Percentiles rank a stretch among this genome's conserved stretches.
These are phyloP conservation scores for Rhizophagus prolifer DNA, from an alignment of 192 early-diverging fungal genomes.

Conservation along the genomic window DNA sequence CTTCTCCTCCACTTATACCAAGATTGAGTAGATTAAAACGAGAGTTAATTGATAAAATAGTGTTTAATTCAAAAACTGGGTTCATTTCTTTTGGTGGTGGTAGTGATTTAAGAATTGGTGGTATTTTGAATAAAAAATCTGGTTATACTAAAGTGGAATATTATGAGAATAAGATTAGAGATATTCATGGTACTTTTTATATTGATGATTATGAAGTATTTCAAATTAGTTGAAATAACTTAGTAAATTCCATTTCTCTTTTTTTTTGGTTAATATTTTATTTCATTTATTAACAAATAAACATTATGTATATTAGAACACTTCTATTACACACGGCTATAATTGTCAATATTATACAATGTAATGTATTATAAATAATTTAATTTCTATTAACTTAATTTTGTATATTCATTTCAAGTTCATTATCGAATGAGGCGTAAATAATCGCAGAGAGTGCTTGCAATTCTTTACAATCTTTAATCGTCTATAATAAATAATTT, in stretches of 20 bases:
- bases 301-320: background rate
- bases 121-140: background rate
- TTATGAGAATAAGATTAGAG: constrained; percentile 9
- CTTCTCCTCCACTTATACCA: background rate
- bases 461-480: constrained; percentile 70
- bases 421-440: constrained; percentile 64
- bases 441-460: constrained; percentile 77
- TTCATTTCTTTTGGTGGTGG: background rate
- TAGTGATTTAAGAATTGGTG: constrained; percentile 13
- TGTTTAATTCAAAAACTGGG: background rate
- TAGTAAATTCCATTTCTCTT: background rate
- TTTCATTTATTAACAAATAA: background rate
- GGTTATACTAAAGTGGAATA: background rate
- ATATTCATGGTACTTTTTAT: background rate
- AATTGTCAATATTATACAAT: background rate
- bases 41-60: background rate
- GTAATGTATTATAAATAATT: background rate
- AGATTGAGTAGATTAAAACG: constrained; percentile 4
- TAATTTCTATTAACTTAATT: constrained; percentile 10
- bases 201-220: constrained; percentile 17
- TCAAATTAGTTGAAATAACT: background rate
- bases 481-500: constrained; percentile 34
- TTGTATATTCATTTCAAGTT: too few species aligned
- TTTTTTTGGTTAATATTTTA: background rate
- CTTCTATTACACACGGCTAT: too few species aligned